These are phyloP conservation scores for Rhodosporidiobolus odoratus DNA, from an alignment of 768 basidiomycete genomes.

Conservation along the genomic window DNA sequence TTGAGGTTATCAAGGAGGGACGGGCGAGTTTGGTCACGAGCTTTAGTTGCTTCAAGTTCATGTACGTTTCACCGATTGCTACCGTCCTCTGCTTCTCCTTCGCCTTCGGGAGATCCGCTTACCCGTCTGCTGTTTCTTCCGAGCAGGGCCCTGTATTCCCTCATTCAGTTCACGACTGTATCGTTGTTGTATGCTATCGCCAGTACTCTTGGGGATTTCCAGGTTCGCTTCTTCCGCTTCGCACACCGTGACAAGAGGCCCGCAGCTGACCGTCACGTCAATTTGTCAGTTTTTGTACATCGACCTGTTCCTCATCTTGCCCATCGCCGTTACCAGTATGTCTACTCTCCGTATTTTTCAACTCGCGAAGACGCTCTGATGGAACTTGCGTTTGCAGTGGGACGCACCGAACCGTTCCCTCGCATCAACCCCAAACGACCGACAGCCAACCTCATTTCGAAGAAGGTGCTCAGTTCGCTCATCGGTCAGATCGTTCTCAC, in stretches of 20 bases:
- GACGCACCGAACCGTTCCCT: slow-evolving; percentile 82
- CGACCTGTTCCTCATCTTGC: slow-evolving; percentile 95
- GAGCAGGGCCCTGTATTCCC: slow-evolving; percentile 86
- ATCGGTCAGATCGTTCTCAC: slow-evolving; percentile 87
- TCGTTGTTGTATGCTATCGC: slow-evolving; percentile 94
- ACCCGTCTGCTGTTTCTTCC: not conserved
- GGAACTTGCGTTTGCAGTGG: slow-evolving; percentile 64
- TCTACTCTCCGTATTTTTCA: not conserved
- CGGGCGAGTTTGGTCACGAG: slow-evolving; percentile 92
- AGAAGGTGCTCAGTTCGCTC: slow-evolving; percentile 87
- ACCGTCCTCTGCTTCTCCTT: slow-evolving; percentile 15
- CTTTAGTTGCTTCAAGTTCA: slow-evolving; percentile 99
- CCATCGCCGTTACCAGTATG: slow-evolving; percentile 91
- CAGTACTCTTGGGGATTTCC: slow-evolving; percentile 90
- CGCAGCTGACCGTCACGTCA: slow-evolving; percentile 11
- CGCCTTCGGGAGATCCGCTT: not conserved
- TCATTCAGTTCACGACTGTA: slow-evolving; percentile 98
- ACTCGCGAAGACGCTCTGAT: too few relatives aligned
- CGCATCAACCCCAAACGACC: slow-evolving; percentile 82
- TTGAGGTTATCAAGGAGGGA: slow-evolving; percentile 95
- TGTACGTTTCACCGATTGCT: slow-evolving; percentile 62
- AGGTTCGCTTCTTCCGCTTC: slow-evolving; percentile 54
- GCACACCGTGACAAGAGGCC: not conserved
- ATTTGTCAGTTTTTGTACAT: slow-evolving; percentile 80
- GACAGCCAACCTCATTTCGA: slow-evolving; percentile 90